Evolutionary conservation across 2,329 filamentous ascomycete species (phyloP).

Genomic region (Rhynchosporium graminicola): DNA sequence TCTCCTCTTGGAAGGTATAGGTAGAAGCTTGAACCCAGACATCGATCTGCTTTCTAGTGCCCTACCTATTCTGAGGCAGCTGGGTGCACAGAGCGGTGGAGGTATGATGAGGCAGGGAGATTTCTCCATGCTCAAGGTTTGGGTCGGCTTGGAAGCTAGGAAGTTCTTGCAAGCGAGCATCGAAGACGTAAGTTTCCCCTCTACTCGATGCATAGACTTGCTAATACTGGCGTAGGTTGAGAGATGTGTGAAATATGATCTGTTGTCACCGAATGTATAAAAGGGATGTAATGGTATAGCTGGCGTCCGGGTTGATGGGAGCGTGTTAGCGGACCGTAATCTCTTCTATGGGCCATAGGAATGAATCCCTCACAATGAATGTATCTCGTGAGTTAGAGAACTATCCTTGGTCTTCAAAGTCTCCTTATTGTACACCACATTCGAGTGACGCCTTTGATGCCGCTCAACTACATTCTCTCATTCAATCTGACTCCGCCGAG

Average conservation of each 20-base stretch:
- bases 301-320: constrained; percentile 8
- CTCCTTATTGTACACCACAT: background rate
- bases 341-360: constrained; percentile 7
- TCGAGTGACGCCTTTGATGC: too few species aligned
- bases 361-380: background rate
- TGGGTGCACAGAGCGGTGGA: constrained; percentile 76
- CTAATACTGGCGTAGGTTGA: constrained; percentile 60
- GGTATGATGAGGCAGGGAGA: constrained; percentile 71
- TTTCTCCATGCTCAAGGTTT: constrained; percentile 85
- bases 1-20: constrained; percentile 89
- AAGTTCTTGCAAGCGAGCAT: constrained; percentile 88
- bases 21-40: constrained; percentile 80
- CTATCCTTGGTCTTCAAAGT: background rate
- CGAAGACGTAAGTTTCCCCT: constrained; percentile 67
- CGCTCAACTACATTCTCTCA: too few species aligned
- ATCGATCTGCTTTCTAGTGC: constrained; percentile 85
- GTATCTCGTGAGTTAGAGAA: background rate
- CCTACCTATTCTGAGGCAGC: constrained; percentile 83
- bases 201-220: background rate
- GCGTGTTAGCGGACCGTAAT: background rate
- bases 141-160: constrained; percentile 86
- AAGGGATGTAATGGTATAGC: constrained; percentile 6
- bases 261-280: constrained; percentile 82
- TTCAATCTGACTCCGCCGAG: too few species aligned
- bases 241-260: constrained; percentile 86